Evolutionary conservation across 2,329 filamentous ascomycete species (phyloP), one percentile per base, ranked within the genome.

Genomic region (Colletotrichum aenigma): DNA sequence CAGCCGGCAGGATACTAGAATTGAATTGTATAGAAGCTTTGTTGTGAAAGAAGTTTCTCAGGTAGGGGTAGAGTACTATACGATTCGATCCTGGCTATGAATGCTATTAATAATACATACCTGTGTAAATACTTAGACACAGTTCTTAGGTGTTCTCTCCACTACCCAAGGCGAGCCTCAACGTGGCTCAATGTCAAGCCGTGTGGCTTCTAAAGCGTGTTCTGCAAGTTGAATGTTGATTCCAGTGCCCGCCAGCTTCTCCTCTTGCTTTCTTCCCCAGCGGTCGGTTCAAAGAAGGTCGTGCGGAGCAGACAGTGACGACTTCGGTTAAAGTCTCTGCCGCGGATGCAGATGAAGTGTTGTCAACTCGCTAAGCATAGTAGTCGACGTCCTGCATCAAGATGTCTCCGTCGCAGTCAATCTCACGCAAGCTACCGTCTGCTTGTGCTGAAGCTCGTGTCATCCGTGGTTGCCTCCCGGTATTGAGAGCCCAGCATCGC

Each of bases 101-200:
- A 56, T 56, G 52, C 21, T 56, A 28, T 16, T 24, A 26, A 16
- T 4, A 5, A 64, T 16, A 15, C 34, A 36, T 38, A n/a, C 18
- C 10, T 7, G 4, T 48, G 38, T 48, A 18, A 2, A 48, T 48
- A n/a, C 6, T 48, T 1, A n/a, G 18, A 48, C 38, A 48, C 38
- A n/a, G 38, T 12, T 43, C 18, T 48, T 3, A 2, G 18, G 6
- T 12, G 18, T n/a, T 6, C 38, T 21, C 38, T 4, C 18, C 18
- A 48, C 4, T 12, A 12, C 9, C 38, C 18, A n/a, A n/a, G 38
- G 18, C 61, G 6, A 62, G 30, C 28, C 69, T 64, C 76, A 81
- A 52, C 77, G 69, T 67, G 86, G 81, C 78, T 86, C 84, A 78
- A 86, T 79, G 72, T 86, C 83, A 64, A 87, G 80, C 77, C 84